Percentiles rank a stretch among this genome's conserved stretches.
Conservation (phyloP, 192 early-diverging fungal species). For the Backusella psychrophila region DNA sequence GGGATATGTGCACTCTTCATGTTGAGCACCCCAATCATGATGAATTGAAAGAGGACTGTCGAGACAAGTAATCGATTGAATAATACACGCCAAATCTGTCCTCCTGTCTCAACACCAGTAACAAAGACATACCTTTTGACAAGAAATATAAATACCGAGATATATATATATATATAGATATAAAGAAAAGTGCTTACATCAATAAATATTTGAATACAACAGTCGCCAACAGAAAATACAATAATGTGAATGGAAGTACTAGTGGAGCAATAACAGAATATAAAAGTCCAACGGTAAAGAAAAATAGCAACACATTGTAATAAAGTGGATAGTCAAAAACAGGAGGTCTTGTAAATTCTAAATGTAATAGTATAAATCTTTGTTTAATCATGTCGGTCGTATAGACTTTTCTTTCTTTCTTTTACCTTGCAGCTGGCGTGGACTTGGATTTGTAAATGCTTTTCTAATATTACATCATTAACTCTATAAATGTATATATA, state of each 20-base stretch:
- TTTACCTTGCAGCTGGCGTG: slow-evolving; percentile 58
- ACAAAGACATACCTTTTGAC: slow-evolving; percentile 60
- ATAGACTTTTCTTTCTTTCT: background rate
- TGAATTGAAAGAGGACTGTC: slow-evolving; percentile 63
- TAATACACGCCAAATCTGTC: slow-evolving; percentile 66
- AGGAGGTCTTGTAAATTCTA: slow-evolving; percentile 58
- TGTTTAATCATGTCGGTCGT: background rate
- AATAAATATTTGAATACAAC: slow-evolving; percentile 72
- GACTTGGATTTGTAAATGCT: slow-evolving; percentile 60
- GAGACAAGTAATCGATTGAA: slow-evolving; percentile 68
- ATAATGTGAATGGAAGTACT: slow-evolving; percentile 59
- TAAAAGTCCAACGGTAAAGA: slow-evolving; percentile 69
- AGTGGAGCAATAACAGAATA: slow-evolving; percentile 73
- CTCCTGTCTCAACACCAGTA: slow-evolving; percentile 69
- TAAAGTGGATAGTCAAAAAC: slow-evolving; percentile 71
- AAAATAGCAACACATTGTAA: slow-evolving; percentile 68
- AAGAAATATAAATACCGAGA: background rate
- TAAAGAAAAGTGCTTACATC: slow-evolving; percentile 52
- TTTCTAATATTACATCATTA: slow-evolving; percentile 36
- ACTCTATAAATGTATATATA: background rate
- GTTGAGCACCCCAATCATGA: slow-evolving; percentile 62
- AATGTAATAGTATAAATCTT: background rate
- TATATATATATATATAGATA: background rate
- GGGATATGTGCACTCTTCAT: slow-evolving; percentile 41
- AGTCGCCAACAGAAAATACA: slow-evolving; percentile 63